These are phyloP conservation scores for Cocos nucifera DNA, from an alignment of 176 grass and related monocot genomes.

Conservation along the genomic window DNA sequence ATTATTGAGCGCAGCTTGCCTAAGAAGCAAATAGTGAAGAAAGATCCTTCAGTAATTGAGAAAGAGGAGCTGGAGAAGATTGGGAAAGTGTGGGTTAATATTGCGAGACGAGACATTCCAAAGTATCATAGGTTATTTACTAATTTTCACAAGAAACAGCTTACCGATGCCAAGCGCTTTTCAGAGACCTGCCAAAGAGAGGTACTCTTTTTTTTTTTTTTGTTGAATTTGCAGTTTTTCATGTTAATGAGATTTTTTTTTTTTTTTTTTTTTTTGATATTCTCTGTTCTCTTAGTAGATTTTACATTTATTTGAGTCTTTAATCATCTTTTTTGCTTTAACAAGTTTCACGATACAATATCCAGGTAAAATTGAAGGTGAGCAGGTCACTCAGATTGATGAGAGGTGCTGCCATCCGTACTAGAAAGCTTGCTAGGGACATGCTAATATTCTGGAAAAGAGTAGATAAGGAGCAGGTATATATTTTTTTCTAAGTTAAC, in stretches of 20 bases:
- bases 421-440: slow-evolving; percentile 92
- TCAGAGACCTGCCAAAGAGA: slow-evolving; percentile 90
- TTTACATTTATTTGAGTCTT: too few species aligned
- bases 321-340: slow-evolving; percentile 26
- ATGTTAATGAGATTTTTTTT: slow-evolving; percentile 3
- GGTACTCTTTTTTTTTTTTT: slow-evolving; percentile 32
- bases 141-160: slow-evolving; percentile 60
- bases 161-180: slow-evolving; percentile 81
- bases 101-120: slow-evolving; percentile 67
- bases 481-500: background rate
- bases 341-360: slow-evolving; percentile 18
- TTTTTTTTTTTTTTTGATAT: slow-evolving; percentile 11
- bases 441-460: slow-evolving; percentile 99
- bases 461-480: slow-evolving; percentile 97
- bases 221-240: slow-evolving; percentile 18
- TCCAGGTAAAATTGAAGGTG: slow-evolving; percentile 93
- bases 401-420: slow-evolving; percentile 83
- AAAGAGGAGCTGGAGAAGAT: slow-evolving; percentile 74
- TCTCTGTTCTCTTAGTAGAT: too few species aligned
- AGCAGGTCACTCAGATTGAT: slow-evolving; percentile 90
- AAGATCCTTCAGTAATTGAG: slow-evolving; percentile 69
- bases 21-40: slow-evolving; percentile 81
- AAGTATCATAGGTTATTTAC: slow-evolving; percentile 79
- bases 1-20: slow-evolving; percentile 99
- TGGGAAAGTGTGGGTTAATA: slow-evolving; percentile 59